Conservation (phyloP, 257 asterid species). For the Anisodus tanguticus region DNA sequence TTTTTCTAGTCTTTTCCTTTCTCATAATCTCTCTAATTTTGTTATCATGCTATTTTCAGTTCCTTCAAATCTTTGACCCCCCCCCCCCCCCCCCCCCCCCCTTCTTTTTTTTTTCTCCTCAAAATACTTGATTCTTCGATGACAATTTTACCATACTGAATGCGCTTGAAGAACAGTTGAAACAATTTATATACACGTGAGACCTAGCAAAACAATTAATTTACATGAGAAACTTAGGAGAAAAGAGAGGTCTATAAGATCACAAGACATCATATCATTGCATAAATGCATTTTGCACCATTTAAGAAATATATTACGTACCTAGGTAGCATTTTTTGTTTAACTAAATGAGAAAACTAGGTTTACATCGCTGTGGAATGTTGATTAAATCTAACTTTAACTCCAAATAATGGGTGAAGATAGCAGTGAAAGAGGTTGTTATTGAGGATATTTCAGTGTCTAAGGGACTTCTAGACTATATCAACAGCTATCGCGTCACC, state of each 20-base stretch:
- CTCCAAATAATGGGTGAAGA: constrained; percentile 35
- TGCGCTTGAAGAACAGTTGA: background rate
- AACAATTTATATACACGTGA: background rate
- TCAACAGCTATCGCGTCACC: constrained; percentile 48
- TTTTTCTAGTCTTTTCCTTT: too few relatives aligned
- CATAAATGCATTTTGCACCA: constrained; percentile 3
- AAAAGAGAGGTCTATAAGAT: background rate
- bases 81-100: too few relatives aligned
- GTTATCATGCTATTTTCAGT: too few relatives aligned
- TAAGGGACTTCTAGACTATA: constrained; percentile 59
- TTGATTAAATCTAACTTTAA: constrained; percentile 18
- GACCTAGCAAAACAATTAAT: background rate
- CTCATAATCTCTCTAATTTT: too few relatives aligned
- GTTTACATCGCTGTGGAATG: background rate
- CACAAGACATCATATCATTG: background rate
- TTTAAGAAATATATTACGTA: background rate
- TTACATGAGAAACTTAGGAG: background rate
- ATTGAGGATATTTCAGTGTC: constrained; percentile 64
- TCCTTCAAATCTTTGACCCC: too few relatives aligned
- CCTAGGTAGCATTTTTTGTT: background rate
- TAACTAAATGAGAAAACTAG: background rate
- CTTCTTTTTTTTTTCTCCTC: too few relatives aligned
- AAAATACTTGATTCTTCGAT: background rate
- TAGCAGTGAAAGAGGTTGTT: constrained; percentile 52
- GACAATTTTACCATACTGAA: background rate